phyloP scores from a whole-genome alignment of 805 yeast species.

The Henningerozyma blattae region DNA sequence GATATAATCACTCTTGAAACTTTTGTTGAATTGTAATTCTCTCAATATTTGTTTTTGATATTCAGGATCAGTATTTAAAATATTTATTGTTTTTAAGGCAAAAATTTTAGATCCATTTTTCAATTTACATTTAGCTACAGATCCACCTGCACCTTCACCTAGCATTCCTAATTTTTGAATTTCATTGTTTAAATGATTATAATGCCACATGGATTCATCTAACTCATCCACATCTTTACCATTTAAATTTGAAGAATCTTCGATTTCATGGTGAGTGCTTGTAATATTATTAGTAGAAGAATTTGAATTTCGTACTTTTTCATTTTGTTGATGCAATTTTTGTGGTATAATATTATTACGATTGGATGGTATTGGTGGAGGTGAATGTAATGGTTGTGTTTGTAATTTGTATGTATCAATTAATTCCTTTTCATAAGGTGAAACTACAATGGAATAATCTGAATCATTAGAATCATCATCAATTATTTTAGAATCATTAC shows the following conservation, averaged over 20 bases:
- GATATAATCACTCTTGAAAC: slow-evolving; percentile 72
- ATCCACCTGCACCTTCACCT: slow-evolving; percentile 95
- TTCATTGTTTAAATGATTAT: slow-evolving; percentile 35
- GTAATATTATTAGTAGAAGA: too few species aligned
- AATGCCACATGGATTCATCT: slow-evolving; percentile 68
- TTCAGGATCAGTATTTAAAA: slow-evolving; percentile 53
- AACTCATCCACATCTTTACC: slow-evolving; percentile 38
- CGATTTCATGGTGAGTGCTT: too few species aligned
- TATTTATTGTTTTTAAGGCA: slow-evolving; percentile 55
- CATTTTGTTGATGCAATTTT: too few species aligned
- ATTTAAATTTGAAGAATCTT: neutral
- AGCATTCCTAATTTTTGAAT: slow-evolving; percentile 58
- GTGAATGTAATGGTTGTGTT: neutral
- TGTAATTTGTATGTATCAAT: neutral
- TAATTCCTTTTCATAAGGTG: neutral
- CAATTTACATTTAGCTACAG: slow-evolving; percentile 69
- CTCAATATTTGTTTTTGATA: slow-evolving; percentile 82
- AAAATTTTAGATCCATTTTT: slow-evolving; percentile 50
- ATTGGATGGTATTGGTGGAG: neutral
- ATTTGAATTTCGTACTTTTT: too few species aligned
- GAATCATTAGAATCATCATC: neutral
- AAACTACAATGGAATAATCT: neutral
- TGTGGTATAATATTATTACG: too few species aligned
- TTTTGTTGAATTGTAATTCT: slow-evolving; percentile 78
- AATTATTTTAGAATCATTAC: neutral